Evolutionary conservation across 164 flowering plant species (phyloP).

Genomic region (Piper betle): DNA sequence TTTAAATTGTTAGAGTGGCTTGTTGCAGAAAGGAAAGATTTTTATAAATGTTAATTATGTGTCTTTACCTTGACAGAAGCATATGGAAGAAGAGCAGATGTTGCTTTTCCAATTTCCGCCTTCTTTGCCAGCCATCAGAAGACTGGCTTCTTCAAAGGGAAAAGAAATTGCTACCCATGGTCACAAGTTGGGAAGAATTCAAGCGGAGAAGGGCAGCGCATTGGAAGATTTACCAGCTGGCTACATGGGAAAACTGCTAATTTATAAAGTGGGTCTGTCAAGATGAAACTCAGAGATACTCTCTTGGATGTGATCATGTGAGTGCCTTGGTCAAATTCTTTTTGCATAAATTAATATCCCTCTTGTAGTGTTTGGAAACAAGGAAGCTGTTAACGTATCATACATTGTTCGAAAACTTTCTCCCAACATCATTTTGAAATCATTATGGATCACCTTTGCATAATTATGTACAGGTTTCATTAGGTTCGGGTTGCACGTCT

Average conservation of each 20-base stretch:
- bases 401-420: background rate
- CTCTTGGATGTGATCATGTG: conserved; percentile 69
- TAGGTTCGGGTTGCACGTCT: conserved; percentile 38
- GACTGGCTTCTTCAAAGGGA: conserved; percentile 19
- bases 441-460: background rate
- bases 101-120: conserved; percentile 56
- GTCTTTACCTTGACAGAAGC: conserved; percentile 26
- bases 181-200: conserved; percentile 2
- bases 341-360: background rate
- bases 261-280: conserved; percentile 78
- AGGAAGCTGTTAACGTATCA: background rate
- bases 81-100: conserved; percentile 21
- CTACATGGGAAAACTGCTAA: conserved; percentile 69
- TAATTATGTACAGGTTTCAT: conserved; percentile 49
- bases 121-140: conserved; percentile 35
- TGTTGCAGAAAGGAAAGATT: background rate
- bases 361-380: background rate
- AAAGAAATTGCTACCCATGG: conserved; percentile 19
- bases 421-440: background rate
- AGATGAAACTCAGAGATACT: conserved; percentile 57
- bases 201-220: conserved; percentile 13
- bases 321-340: conserved; percentile 16
- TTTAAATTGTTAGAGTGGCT: background rate
- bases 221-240: conserved; percentile 50
- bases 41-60: background rate